Base-by-base conservation (phyloP, 179 eudicot genomes). In the Corrigiola litoralis region DNA sequence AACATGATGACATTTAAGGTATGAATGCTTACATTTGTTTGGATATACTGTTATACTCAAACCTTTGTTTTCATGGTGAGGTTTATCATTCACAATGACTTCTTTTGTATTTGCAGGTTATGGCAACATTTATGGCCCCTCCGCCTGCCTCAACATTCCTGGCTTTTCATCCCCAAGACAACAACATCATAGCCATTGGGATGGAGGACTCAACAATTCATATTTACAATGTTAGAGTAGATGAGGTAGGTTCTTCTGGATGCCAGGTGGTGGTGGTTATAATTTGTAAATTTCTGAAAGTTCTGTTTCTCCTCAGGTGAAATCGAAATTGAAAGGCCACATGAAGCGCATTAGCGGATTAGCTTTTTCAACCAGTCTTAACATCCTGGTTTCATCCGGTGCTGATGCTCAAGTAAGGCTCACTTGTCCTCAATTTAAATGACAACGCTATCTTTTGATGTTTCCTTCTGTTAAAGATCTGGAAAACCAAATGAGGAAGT, bases 1-100 rank as follows among this genome's bases (percentile, higher is more conserved):
- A 92, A 92, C 72, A 87, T 90, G 98, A 86, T 87, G 95, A 90
- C 97, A 8, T 92, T 87, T 45, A 90, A 92, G 92, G 98, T 90
- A 77, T 58, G 60, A 12, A 20, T 65, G 24, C 36, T 18, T 32
- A 20, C 29, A 16, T 37, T 50, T 56, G 17, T 49, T 20, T 54
- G 33, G 9, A 25, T 44, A n/a, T 11, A 3, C 57, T 29, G 9
- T 41, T 3, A 51, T 47, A n/a, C n/a, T n/a, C n/a, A 25, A 17
- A 21, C 17, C 25, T 21, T 28, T 48, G 37, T 5, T 60, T 50
- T 28, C 12, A 6, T 1, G 29, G 55, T 27, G 6, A 57, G 37
- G 23, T 47, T 55, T 6, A 23, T 48, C 7, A 27, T 64, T 28
- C 14, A 8, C 36, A 20, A 36, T 52, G 9, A 41, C 29, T 38